Conservation (phyloP, 2,329 filamentous ascomycete genomes). For the Chrysosporium keratinophilum region DNA sequence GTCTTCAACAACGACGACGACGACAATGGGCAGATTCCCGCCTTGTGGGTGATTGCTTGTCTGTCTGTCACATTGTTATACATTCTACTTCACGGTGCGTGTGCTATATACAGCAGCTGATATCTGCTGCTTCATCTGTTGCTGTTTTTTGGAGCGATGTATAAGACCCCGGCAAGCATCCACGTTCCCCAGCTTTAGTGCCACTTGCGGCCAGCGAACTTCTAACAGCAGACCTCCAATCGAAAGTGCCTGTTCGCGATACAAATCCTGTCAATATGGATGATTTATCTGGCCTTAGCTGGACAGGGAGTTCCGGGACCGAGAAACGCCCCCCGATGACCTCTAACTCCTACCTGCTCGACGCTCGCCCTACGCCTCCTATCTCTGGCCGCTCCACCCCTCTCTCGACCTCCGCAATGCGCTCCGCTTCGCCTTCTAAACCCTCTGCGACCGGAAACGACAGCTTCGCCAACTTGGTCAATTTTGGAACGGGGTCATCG, state of each 20-base stretch:
- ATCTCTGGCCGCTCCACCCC: conserved; percentile 38
- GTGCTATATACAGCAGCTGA: no score
- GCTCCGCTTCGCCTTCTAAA: conserved; percentile 31
- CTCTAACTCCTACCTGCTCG: conserved; percentile 27
- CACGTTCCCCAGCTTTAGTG: background rate
- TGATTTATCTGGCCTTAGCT: conserved; percentile 39
- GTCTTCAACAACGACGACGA: no score
- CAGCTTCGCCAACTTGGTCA: conserved; percentile 55
- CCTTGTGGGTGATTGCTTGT: no score
- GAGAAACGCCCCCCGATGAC: conserved; percentile 32
- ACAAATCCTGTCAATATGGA: conserved; percentile 31
- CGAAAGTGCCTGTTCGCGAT: background rate
- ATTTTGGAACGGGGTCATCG: conserved; percentile 41
- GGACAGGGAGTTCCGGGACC: conserved; percentile 29
- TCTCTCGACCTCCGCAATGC: conserved; percentile 23
- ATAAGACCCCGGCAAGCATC: background rate
- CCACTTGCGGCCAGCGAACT: background rate
- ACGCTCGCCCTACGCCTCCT: conserved; percentile 29
- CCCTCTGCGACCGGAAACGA: conserved; percentile 36
- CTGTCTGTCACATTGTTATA: no score
- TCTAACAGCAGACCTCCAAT: background rate
- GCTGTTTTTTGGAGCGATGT: background rate
- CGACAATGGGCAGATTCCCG: no score
- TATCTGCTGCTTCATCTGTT: no score
- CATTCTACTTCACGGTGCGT: no score